Conservation (phyloP, 2,329 filamentous ascomycete genomes). For the Exophiala viscosa region DNA sequence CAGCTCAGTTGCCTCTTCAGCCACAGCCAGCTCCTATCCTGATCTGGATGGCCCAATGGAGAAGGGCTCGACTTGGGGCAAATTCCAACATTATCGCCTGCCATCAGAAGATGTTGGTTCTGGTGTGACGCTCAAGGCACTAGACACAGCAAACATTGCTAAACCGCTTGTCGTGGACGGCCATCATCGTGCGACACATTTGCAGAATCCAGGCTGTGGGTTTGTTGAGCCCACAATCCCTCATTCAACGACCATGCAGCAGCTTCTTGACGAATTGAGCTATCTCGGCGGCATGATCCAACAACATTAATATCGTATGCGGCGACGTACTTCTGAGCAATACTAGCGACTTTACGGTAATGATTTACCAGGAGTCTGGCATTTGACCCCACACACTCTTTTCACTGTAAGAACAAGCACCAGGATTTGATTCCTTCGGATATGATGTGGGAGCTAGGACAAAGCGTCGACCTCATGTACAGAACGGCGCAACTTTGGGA, state of each 20-base stretch:
- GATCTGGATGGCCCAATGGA: slow-evolving; percentile 15
- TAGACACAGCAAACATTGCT: neutral
- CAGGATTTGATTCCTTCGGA: neutral
- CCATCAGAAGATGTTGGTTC: slow-evolving; percentile 21
- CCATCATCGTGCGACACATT: slow-evolving; percentile 19
- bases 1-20: slow-evolving; percentile 31
- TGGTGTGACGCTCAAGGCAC: slow-evolving; percentile 20
- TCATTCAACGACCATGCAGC: slow-evolving; percentile 42
- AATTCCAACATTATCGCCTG: slow-evolving; percentile 26
- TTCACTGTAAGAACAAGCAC: neutral
- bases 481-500: too few species aligned
- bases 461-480: too few species aligned
- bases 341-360: neutral
- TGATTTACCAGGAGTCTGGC: neutral
- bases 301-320: slow-evolving; percentile 31
- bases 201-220: slow-evolving; percentile 5
- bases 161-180: slow-evolving; percentile 15
- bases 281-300: slow-evolving; percentile 49
- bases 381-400: neutral
- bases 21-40: slow-evolving; percentile 18
- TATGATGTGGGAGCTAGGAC: too few species aligned
- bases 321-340: neutral
- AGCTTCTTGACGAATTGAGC: slow-evolving; percentile 50
- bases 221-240: slow-evolving; percentile 19
- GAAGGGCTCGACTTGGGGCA: slow-evolving; percentile 14